These are phyloP conservation scores for Breynia disticha DNA, from an alignment of 441 rosid genomes.

Conservation along the genomic window DNA sequence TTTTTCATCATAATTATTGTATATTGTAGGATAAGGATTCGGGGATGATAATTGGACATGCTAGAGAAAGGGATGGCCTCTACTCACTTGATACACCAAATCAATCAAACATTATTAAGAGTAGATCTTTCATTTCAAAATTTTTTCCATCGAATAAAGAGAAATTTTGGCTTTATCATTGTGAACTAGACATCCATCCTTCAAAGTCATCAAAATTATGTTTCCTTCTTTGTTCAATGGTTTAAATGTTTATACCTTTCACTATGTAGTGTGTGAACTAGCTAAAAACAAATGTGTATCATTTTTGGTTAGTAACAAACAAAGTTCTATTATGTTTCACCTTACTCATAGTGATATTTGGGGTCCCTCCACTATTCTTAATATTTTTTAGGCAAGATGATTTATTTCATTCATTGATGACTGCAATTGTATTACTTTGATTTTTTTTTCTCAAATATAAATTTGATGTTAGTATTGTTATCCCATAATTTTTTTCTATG, in stretches of 20 bases:
- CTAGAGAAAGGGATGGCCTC: constrained; percentile 2
- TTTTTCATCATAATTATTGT: neutral
- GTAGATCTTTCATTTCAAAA: neutral
- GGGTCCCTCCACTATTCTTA: constrained; percentile 1
- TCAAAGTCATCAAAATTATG: neutral
- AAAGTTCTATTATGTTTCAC: neutral
- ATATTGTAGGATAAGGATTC: neutral
- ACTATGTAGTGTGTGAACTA: constrained; percentile 4
- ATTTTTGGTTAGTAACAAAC: neutral
- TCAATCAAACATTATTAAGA: neutral
- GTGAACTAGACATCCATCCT: constrained; percentile 6
- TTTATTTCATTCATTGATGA: constrained; percentile 12
- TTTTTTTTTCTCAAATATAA: constrained; percentile 6
- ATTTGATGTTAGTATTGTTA: neutral
- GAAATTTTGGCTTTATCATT: constrained; percentile 2
- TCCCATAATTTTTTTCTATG: constrained; percentile 3
- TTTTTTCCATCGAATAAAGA: constrained; percentile 3
- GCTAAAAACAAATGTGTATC: constrained; percentile 4
- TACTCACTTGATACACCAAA: constrained; percentile 5
- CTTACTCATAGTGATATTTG: constrained; percentile 12
- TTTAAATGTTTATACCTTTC: neutral
- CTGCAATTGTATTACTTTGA: neutral
- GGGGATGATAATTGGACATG: constrained; percentile 5
- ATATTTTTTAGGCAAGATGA: neutral
- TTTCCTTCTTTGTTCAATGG: constrained; percentile 8